phyloP scores from a whole-genome alignment of 129 eudicot genomes.

The Gnaphalium uliginosum region DNA sequence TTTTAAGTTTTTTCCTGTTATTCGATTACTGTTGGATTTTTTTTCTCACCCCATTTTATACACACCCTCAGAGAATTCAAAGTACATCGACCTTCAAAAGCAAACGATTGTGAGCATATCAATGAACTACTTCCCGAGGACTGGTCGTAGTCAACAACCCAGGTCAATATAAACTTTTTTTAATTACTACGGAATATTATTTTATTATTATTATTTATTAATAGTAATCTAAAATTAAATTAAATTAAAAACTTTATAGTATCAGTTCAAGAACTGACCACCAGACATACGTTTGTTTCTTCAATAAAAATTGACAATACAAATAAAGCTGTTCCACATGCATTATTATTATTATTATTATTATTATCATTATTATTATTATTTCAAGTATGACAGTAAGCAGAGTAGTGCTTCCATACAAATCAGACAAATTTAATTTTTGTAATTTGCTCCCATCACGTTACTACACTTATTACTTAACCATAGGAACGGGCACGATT shows the following conservation, averaged over 20 bases:
- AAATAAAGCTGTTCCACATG: background rate
- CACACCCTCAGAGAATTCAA: background rate
- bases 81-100: background rate
- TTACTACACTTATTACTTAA: background rate
- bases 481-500: background rate
- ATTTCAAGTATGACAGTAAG: background rate
- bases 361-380: background rate
- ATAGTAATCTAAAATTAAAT: no score
- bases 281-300: background rate
- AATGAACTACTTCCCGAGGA: slow-evolving; percentile 1
- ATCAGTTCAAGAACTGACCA: background rate
- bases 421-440: background rate
- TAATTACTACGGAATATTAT: no score
- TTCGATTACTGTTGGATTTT: no score
- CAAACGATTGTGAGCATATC: background rate
- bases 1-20: no score
- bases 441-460: background rate
- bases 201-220: no score
- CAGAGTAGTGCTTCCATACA: background rate
- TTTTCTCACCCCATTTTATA: no score
- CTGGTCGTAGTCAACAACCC: background rate
- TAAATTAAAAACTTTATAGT: background rate
- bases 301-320: background rate
- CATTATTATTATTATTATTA: no score
- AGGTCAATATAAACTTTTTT: background rate